Evolutionary conservation across 176 grass and related monocot species (phyloP).

Genomic region (Oryza rufipogon): DNA sequence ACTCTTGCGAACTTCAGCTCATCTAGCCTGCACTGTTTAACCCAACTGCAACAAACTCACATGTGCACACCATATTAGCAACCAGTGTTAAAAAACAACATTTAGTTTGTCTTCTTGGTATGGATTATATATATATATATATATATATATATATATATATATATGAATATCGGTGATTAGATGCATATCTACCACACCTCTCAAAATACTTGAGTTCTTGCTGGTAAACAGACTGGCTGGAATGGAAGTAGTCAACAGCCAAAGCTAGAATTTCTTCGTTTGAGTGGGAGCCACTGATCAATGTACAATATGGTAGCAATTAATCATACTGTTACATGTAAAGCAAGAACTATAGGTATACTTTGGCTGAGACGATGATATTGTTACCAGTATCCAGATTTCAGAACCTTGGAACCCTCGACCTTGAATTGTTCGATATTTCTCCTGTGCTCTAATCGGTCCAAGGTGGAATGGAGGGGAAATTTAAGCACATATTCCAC

Average conservation of each 20-base stretch:
- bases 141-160: no score
- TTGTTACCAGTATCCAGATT: slow-evolving; percentile 57
- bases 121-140: no score
- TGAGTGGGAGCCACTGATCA: slow-evolving; percentile 44
- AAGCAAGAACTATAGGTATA: no score
- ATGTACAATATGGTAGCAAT: not conserved
- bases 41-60: no score
- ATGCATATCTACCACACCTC: not conserved
- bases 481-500: slow-evolving; percentile 61
- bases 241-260: slow-evolving; percentile 52
- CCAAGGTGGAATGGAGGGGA: slow-evolving; percentile 71
- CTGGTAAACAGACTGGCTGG: slow-evolving; percentile 51
- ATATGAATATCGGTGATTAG: no score
- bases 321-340: not conserved
- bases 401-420: slow-evolving; percentile 33
- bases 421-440: slow-evolving; percentile 65
- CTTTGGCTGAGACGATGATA: not conserved
- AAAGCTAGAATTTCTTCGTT: slow-evolving; percentile 55
- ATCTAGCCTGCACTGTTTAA: no score
- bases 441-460: slow-evolving; percentile 72
- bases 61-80: no score
- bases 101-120: no score
- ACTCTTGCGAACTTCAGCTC: no score
- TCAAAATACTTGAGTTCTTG: slow-evolving; percentile 66
- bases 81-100: no score